These are phyloP conservation scores for Kodamaea ohmeri DNA, from an alignment of 1,139 yeast genomes.

Conservation along the genomic window DNA sequence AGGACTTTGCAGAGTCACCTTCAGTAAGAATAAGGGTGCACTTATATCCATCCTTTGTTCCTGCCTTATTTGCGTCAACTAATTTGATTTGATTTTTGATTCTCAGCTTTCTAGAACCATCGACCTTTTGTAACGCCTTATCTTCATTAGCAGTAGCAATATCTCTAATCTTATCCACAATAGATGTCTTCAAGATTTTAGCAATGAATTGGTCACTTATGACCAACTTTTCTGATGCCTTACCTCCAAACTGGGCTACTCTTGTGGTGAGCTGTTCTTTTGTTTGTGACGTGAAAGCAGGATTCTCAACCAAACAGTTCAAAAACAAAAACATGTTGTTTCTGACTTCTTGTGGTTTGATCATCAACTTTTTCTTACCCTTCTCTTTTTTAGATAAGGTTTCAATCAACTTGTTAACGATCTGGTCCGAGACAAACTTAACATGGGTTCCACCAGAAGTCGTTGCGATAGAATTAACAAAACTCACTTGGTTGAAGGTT, in stretches of 20 bases:
- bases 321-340: conserved; percentile 88
- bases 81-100: conserved; percentile 87
- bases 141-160: conserved; percentile 87
- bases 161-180: conserved; percentile 76
- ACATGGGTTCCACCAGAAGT: conserved; percentile 98
- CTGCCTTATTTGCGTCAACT: conserved; percentile 96
- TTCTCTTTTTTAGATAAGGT: conserved; percentile 72
- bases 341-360: conserved; percentile 85
- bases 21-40: conserved; percentile 94
- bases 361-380: conserved; percentile 66
- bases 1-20: conserved; percentile 93
- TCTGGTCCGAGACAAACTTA: conserved; percentile 79
- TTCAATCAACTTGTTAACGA: conserved; percentile 63
- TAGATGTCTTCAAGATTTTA: conserved; percentile 69
- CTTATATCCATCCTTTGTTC: conserved; percentile 86
- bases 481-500: conserved; percentile 87
- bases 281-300: conserved; percentile 96
- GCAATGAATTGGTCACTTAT: conserved; percentile 75
- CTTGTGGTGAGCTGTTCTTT: conserved; percentile 94
- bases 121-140: conserved; percentile 84
- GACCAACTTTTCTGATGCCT: conserved; percentile 51
- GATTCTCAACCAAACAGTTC: conserved; percentile 92
- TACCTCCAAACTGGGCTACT: conserved; percentile 84
- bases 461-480: conserved; percentile 96
- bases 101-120: conserved; percentile 80